phyloP scores from a whole-genome alignment of 805 yeast species.

The Torulaspora microellipsoides region DNA sequence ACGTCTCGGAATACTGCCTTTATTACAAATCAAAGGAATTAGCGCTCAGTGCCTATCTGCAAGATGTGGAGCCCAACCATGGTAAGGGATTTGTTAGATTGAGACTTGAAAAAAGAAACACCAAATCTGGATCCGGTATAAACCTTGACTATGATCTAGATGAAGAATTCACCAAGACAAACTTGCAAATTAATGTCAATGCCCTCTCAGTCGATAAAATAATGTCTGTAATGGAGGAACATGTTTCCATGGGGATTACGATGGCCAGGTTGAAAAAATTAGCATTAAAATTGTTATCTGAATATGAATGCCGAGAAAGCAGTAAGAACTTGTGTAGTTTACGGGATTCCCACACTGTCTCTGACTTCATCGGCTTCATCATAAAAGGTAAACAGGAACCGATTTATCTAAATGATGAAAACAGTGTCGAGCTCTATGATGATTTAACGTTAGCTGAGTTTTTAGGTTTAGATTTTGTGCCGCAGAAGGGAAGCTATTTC shows the following conservation, averaged over 20 bases:
- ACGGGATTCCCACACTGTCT: slow-evolving; percentile 11
- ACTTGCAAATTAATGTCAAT: slow-evolving; percentile 22
- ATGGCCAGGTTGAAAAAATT: slow-evolving; percentile 16
- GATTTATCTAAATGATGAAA: slow-evolving; percentile 12
- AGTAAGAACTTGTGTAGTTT: slow-evolving; percentile 16
- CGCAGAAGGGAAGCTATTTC: slow-evolving; percentile 28
- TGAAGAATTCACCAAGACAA: slow-evolving; percentile 14
- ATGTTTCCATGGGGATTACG: slow-evolving; percentile 15
- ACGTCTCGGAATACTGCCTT: slow-evolving; percentile 11
- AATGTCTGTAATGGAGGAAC: slow-evolving; percentile 6
- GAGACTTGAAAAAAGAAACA: slow-evolving; percentile 11
- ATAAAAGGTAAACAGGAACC: slow-evolving; percentile 21
- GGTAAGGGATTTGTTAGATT: slow-evolving; percentile 15
- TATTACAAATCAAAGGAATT: slow-evolving; percentile 10
- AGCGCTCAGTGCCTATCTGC: slow-evolving; percentile 8
- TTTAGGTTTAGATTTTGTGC: slow-evolving; percentile 36
- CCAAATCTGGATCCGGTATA: slow-evolving; percentile 1
- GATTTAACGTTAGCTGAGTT: slow-evolving; percentile 27
- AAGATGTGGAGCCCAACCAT: slow-evolving; percentile 15
- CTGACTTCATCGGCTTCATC: slow-evolving; percentile 22
- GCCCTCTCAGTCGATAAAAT: slow-evolving; percentile 21
- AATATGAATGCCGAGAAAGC: slow-evolving; percentile 16
- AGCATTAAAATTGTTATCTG: slow-evolving; percentile 15
- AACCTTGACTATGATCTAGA: slow-evolving; percentile 17
- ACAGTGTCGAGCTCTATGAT: slow-evolving; percentile 14